These are phyloP conservation scores for Rostrohypoxylon terebratum DNA, from an alignment of 495 filamentous ascomycete species.

Conservation along the genomic window DNA sequence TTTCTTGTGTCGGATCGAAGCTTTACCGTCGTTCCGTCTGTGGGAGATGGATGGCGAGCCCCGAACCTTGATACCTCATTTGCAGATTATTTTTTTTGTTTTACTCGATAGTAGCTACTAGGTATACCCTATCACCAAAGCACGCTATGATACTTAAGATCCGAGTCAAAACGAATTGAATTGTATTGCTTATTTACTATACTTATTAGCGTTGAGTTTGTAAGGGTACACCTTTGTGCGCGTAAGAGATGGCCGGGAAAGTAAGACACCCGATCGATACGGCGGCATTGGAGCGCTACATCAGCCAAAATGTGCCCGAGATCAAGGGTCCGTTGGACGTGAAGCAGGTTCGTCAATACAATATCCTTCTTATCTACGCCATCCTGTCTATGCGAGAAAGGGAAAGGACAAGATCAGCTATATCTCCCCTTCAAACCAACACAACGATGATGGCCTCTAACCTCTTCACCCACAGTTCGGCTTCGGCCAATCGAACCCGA, in stretches of 20 bases:
- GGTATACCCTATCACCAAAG: neutral
- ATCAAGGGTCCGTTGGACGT: slow-evolving; percentile 85
- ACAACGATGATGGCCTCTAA: slow-evolving; percentile 12
- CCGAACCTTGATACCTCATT: neutral
- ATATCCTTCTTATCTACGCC: neutral
- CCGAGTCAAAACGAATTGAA: neutral
- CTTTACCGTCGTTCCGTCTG: neutral
- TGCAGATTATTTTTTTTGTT: neutral
- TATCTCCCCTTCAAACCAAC: neutral
- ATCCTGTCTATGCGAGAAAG: neutral
- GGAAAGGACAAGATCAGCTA: neutral
- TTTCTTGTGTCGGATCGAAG: neutral
- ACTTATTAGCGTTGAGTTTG: neutral
- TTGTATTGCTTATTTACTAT: neutral
- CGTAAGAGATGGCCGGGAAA: slow-evolving; percentile 79
- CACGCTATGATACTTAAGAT: slow-evolving; percentile 7
- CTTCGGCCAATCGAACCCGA: slow-evolving; percentile 97
- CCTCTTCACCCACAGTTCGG: slow-evolving; percentile 73
- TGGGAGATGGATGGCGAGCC: neutral
- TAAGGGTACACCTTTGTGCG: neutral
- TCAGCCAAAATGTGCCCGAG: slow-evolving; percentile 77
- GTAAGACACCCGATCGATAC: slow-evolving; percentile 91
- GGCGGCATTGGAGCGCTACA: slow-evolving; percentile 78
- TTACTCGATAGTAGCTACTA: neutral
- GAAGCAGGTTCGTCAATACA: slow-evolving; percentile 76